Evolutionary conservation across 148 eudicot species (phyloP), one percentile per base, ranked within the genome.

Genomic region (Camellia lanceoleosa): DNA sequence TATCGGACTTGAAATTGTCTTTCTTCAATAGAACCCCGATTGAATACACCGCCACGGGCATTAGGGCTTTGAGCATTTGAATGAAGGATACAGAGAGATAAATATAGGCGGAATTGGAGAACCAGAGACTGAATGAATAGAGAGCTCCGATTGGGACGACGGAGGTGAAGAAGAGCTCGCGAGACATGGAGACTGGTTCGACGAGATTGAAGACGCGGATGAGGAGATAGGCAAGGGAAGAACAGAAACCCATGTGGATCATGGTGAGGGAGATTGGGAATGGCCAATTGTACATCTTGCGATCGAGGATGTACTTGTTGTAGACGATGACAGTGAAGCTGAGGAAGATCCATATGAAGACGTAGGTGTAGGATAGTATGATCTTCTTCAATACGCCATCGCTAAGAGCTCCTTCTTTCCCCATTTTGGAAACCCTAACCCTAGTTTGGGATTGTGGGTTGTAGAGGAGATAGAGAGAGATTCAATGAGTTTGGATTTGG

Each of bases 221-320:
- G 38, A 54, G 59, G 70, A 80, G 77, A 71, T 56, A 56, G 38
- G 82, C 71, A 46, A 80, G 59, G 70, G 82, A 71, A 59, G 81
- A 79, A 55, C 81, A 79, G 20, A 79, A 79, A 43, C 55, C 54
- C 81, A 79, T 79, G 81, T 79, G 81, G 75, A 79, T 79, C 68
- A 79, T 70, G 54, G 81, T 79, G 41, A 79, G 81, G 18, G 81
- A 79, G 67, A 79, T 79, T 6, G 81, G 81, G 68, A 0, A 79
- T 0, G 81, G 81, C 81, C 81, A 79, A 41, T 79, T 70, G 67
- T 56, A 79, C 63, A 79, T 54, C 44, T 79, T 70, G 20, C 75
- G 75, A 23, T 79, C 81, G 19, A 79, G 81, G 38, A 30, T 30
- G 38, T 30, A 30, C 38, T 30, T 30, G 38, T 30, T 30, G 38